Conservation (phyloP, 2,329 filamentous ascomycete genomes). For the Sodiomyces alkalinus region DNA sequence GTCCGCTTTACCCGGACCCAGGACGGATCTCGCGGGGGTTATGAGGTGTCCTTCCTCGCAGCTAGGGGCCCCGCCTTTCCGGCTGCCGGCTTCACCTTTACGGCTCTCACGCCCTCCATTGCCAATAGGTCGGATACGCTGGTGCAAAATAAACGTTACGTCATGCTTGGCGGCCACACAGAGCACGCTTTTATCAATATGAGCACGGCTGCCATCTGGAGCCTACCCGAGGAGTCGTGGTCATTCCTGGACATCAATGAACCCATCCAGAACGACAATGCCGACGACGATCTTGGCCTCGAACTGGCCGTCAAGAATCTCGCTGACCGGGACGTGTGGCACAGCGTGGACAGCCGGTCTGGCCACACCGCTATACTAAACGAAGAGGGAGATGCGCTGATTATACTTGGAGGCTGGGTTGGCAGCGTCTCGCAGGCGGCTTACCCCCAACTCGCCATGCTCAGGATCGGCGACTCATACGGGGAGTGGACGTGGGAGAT, state of each 20-base stretch:
- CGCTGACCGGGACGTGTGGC: slow-evolving; percentile 6
- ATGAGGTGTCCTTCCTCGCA: slow-evolving; percentile 20
- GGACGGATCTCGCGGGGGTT: slow-evolving; percentile 13
- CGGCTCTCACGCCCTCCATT: slow-evolving; percentile 53
- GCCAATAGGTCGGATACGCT: slow-evolving; percentile 50
- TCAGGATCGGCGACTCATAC: slow-evolving; percentile 62
- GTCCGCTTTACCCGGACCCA: slow-evolving; percentile 41
- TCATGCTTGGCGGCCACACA: slow-evolving; percentile 78
- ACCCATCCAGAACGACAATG: too few relatives aligned
- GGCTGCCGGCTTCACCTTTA: slow-evolving; percentile 79
- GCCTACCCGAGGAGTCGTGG: slow-evolving; percentile 75
- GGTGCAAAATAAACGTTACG: slow-evolving; percentile 61
- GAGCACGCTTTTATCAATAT: slow-evolving; percentile 79
- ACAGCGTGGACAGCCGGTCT: slow-evolving; percentile 59
- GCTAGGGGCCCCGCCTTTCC: slow-evolving; percentile 33
- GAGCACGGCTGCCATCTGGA: slow-evolving; percentile 79
- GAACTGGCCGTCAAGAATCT: slow-evolving; percentile 39
- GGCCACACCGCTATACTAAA: slow-evolving; percentile 77
- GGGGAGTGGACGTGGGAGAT: slow-evolving; percentile 60
- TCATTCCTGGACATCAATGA: slow-evolving; percentile 56
- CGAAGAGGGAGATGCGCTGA: slow-evolving; percentile 59
- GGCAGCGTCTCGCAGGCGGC: slow-evolving; percentile 65
- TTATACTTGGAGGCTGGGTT: slow-evolving; percentile 86
- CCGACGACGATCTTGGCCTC: slow-evolving; percentile 6
- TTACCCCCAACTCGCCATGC: slow-evolving; percentile 62